Base-by-base conservation (phyloP, 805 yeast genomes). In the Komagataella pseudopastoris region DNA sequence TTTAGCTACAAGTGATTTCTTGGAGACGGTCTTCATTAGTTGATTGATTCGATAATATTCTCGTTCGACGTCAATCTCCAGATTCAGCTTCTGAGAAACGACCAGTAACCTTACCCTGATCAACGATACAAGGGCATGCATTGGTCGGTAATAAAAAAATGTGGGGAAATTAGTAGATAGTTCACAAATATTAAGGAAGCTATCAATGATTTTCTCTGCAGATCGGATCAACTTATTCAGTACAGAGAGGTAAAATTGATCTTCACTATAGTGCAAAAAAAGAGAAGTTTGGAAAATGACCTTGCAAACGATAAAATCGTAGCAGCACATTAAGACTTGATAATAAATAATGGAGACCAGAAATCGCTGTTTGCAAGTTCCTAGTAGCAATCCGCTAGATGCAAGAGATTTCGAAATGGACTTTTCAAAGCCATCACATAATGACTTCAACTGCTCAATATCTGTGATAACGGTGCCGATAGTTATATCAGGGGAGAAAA, bases 61-160 rank as follows among this genome's bases (percentile, higher is more conserved):
- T 18, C 58, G 52, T 52, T 65, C 69, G 14, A 65, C 70, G 49
- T 65, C 58, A 45, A 64, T 60, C 39, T 62, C 66, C 8, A 66
- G 47, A 23, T 64, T 66, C 48, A 72, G 59, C n/a, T 62, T 59
- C 54, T 66, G 70, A 0, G 78, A 68, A 51, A 71, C 70, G 18
- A 75, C 71, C 48, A 76, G 62, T 18, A 77, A 57, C 54, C 76
- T 63, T 1, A 77, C 69, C 50, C 79, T 64, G 17, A 76, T 69
- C 53, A 77, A 58, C 3, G 76, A 68, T 23, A 76, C 74, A 20
- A 77, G 59, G 0, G 80, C 75, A 58, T 76, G 75, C 71, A 77
- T 66, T 2, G 81, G 79, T 48, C 81, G 61, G 55, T 76, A 77
- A 58, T 74, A 73, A 56, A 76, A 71, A 55, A 75, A 74, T 0